Conservation (phyloP, 139 green algal genomes). For the Eudorina sp. region DNA sequence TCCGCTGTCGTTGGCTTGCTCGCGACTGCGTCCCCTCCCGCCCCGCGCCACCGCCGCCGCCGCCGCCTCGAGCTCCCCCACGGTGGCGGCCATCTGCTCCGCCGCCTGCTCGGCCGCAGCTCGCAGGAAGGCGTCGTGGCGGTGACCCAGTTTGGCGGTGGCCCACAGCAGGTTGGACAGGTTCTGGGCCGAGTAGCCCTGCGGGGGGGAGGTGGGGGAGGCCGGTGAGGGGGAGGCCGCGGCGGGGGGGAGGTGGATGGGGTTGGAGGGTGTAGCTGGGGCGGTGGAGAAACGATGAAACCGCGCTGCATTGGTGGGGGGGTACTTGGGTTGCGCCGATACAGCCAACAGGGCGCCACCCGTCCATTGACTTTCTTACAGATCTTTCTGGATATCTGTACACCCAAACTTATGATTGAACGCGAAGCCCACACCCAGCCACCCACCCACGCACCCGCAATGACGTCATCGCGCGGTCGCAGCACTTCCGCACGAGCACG, state of each 20-base stretch:
- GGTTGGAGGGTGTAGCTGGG: neutral
- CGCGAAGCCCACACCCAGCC: neutral
- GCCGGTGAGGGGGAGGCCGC: neutral
- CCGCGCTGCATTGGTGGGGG: too few relatives aligned
- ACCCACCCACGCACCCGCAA: constrained; percentile 7
- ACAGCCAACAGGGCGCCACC: too few relatives aligned
- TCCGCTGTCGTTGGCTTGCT: neutral
- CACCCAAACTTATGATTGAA: neutral
- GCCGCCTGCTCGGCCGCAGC: neutral
- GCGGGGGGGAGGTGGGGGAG: neutral
- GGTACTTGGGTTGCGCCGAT: too few relatives aligned
- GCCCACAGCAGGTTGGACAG: constrained; percentile 78
- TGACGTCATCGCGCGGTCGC: neutral
- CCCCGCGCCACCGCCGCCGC: neutral
- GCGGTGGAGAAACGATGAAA: too few relatives aligned
- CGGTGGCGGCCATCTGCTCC: constrained; percentile 37
- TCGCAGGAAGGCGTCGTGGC: constrained; percentile 29
- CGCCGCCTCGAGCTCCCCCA: neutral
- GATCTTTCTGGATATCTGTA: too few relatives aligned
- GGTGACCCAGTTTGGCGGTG: constrained; percentile 58
- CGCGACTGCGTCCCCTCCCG: neutral
- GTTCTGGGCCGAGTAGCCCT: constrained; percentile 62
- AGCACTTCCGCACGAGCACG: neutral
- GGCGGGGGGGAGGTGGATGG: neutral
- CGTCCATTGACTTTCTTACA: too few relatives aligned